Evolutionary conservation across 192 early-diverging fungal genomes (phyloP).

Genomic region (Rhizoclosmatium globosum): DNA sequence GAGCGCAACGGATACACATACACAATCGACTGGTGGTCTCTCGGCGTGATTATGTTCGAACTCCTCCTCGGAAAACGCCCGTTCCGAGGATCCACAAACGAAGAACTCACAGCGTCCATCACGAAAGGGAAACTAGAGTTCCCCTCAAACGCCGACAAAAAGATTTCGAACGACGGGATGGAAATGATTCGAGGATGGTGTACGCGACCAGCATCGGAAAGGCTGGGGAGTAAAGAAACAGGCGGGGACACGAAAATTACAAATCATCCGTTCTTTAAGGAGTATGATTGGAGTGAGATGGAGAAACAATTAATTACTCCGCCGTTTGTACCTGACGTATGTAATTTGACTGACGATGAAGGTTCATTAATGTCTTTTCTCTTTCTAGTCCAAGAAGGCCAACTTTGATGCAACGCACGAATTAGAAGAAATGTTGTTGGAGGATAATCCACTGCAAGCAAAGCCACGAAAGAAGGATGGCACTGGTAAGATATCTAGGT

Average conservation of each 20-base stretch:
- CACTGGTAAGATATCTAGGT: neutral
- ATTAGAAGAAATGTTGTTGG: slow-evolving; percentile 93
- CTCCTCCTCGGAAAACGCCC: slow-evolving; percentile 76
- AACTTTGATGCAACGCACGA: slow-evolving; percentile 81
- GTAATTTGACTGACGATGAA: slow-evolving; percentile 24
- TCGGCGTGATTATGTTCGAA: slow-evolving; percentile 76
- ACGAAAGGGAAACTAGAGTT: slow-evolving; percentile 71
- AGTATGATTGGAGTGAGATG: slow-evolving; percentile 51
- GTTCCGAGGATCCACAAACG: slow-evolving; percentile 79
- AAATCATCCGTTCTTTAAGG: slow-evolving; percentile 52
- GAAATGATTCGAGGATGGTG: slow-evolving; percentile 60
- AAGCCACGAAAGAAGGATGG: slow-evolving; percentile 43
- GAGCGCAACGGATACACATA: slow-evolving; percentile 57
- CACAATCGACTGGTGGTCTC: slow-evolving; percentile 80
- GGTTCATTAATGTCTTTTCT: slow-evolving; percentile 11
- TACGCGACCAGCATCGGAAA: slow-evolving; percentile 71
- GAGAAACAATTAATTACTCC: slow-evolving; percentile 47
- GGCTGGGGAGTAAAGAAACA: slow-evolving; percentile 78
- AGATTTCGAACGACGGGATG: slow-evolving; percentile 16
- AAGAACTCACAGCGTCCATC: slow-evolving; percentile 75
- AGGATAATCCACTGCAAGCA: slow-evolving; percentile 69
- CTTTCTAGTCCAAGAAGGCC: slow-evolving; percentile 57
- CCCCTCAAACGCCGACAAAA: slow-evolving; percentile 56
- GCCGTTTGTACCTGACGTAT: slow-evolving; percentile 57
- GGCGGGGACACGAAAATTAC: slow-evolving; percentile 69